Base-by-base conservation (phyloP, 1,284 basidiomycete genomes). In the Boletus sp. region DNA sequence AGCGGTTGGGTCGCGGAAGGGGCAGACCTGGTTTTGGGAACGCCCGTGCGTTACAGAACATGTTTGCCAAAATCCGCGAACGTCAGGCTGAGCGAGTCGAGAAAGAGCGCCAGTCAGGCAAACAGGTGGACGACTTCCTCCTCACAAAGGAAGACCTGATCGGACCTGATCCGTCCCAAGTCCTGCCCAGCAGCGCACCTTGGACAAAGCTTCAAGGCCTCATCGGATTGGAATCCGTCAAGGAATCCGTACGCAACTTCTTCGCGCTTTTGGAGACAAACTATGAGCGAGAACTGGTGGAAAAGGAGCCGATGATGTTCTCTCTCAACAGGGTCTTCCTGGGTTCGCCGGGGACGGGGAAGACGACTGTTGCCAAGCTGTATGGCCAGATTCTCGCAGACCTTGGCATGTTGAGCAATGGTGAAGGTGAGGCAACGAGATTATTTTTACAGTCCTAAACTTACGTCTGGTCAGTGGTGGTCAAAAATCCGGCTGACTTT, bases 401-500 rank as follows among this genome's bases (percentile, higher is more conserved):
- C 49, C 59, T 85, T 0, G 76, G 77, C 7, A 61, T 85, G 34
- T 59, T 85, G 19, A 83, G 78, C 58, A 83, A 82, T 40, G 80
- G 80, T 12, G 83, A 85, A 78, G 81, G 82, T 81, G 54, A 54
- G 64, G 5, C 2, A 8, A 27, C 6, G n/a, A 20, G 6, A 14
- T 10, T 22, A n/a, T 39, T n/a, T 23, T 27, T 12, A 20, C 4
- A 6, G 7, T 5, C 20, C 48, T 58, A 7, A 51, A 13, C 23
- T 5, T 7, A 7, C 2, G 5, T 10, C 7, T 33, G 22, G 41
- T 12, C 46, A 85, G 82, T 85, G 30, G 67, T 85, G 0, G 50
- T 78, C 3, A 85, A 84, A 56, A 84, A 82, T 48, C 82, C 83
- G 0, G 66, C 82, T 2, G 83, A 85, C 57, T 84, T 85, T 52